Conservation (phyloP, 148 eudicot species). For the Persicaria maculosa region DNA sequence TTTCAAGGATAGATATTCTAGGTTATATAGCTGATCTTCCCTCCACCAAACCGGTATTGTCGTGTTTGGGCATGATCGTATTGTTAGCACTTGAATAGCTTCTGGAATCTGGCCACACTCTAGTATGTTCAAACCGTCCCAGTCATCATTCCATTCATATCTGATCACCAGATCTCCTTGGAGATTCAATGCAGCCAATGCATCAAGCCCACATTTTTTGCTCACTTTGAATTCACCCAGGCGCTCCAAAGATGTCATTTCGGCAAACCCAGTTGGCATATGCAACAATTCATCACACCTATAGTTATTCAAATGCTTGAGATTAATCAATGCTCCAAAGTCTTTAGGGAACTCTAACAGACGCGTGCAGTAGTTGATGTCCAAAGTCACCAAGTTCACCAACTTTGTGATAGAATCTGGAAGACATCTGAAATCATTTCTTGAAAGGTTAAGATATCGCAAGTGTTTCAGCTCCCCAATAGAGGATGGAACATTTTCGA, state of each 20-base stretch:
- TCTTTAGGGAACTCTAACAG: slow-evolving; percentile 17
- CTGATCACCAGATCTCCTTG: no score
- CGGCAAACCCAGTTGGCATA: slow-evolving; percentile 16
- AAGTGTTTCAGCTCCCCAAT: slow-evolving; percentile 12
- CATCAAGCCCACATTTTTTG: neutral
- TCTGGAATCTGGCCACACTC: no score
- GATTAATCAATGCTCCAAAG: slow-evolving; percentile 12
- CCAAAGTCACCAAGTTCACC: slow-evolving; percentile 23
- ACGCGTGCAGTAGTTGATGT: neutral
- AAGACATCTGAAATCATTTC: neutral
- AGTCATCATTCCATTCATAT: no score
- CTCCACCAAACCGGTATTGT: no score
- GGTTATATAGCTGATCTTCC: no score
- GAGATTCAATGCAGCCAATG: no score
- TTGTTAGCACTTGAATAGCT: no score
- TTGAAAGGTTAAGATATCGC: slow-evolving; percentile 29
- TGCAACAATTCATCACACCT: slow-evolving; percentile 5
- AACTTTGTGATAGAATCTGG: slow-evolving; percentile 25
- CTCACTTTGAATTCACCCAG: neutral
- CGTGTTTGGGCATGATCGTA: no score
- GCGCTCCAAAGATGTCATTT: slow-evolving; percentile 11
- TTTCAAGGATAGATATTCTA: no score
- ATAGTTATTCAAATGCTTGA: slow-evolving; percentile 14
- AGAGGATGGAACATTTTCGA: neutral
- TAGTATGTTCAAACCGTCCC: no score